Conservation (phyloP, 129 eudicot species). For the Logfia minima region DNA sequence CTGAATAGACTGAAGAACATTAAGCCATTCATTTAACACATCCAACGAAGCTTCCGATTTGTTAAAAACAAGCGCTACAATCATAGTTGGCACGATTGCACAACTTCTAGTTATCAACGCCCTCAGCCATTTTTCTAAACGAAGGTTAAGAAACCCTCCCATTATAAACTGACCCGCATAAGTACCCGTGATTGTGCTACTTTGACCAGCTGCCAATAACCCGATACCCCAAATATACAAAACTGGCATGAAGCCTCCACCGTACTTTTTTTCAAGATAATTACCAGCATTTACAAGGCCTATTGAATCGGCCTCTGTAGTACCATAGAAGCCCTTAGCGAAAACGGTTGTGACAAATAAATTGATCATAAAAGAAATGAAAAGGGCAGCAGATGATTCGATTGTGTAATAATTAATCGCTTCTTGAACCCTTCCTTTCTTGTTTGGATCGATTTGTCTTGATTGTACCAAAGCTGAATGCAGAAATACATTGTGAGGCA, state of each 20-base stretch:
- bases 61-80: constrained; percentile 70
- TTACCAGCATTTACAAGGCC: constrained; percentile 96
- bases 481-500: constrained; percentile 89
- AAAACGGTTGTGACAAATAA: constrained; percentile 85
- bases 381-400: constrained; percentile 76
- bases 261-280: constrained; percentile 80
- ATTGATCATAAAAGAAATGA: constrained; percentile 79
- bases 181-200: constrained; percentile 96
- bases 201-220: constrained; percentile 93
- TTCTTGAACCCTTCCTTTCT: constrained; percentile 73
- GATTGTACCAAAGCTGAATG: constrained; percentile 96
- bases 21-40: constrained; percentile 81
- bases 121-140: constrained; percentile 71
- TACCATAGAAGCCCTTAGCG: constrained; percentile 84
- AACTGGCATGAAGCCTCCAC: constrained; percentile 79
- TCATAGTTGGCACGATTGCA: constrained; percentile 85
- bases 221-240: constrained; percentile 95
- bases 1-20: constrained; percentile 92
- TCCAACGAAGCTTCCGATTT: constrained; percentile 80
- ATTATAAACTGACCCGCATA: constrained; percentile 96
- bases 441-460: constrained; percentile 61
- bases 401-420: constrained; percentile 84
- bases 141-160: constrained; percentile 84
- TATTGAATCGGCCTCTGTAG: constrained; percentile 60
- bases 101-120: constrained; percentile 86